Evolutionary conservation across 2,329 filamentous ascomycete species (phyloP), one percentile per base, ranked within the genome.

Genomic region (Setomelanomma holmii): DNA sequence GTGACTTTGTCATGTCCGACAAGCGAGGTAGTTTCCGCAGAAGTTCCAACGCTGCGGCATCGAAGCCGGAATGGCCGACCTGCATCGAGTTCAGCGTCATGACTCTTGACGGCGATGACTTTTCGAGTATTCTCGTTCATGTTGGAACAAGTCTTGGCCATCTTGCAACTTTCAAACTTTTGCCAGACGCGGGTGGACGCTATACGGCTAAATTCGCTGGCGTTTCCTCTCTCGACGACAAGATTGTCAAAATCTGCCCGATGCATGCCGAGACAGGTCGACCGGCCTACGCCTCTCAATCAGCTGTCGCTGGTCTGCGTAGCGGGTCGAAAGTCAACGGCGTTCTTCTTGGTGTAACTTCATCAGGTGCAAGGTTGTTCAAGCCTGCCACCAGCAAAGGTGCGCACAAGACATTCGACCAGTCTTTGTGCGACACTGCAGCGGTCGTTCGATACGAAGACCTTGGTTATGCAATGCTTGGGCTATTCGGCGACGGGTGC

Each of bases 51-150:
- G 74, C 79, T 20, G 73, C 81, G 4, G 70, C 78, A 1, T 51
- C 64, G 12, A 79, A 80, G 45, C 70, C 79, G 41, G 93, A 97
- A 67, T 96, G 87, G 84, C 86, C 91, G 0, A 91, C 91, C 0
- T 82, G 80, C 23, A 86, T 98, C 22, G 91, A 97, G 68, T 99
- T 98, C 76, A 91, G 91, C 46, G 91, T 77, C 45, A 88, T 99
- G 86, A 96, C 90, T 3, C 78, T 97, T 4, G 95, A 98, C 38
- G 90, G 89, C n/a, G 93, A 98, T 68, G 84, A 91, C 59, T 99
- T 96, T 72, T 98, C 95, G 1, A 97, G 92, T 67, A 96, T 99
- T 50, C 86, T 89, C 52, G 89, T 95, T 61, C 96, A 98, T 62
- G 90, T 96, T 1, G 95, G 95, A 17, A 98, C 95, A 0, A 93